Evolutionary conservation across 164 flowering plant genomes (phyloP).

Genomic region (Aristolochia fimbriata): DNA sequence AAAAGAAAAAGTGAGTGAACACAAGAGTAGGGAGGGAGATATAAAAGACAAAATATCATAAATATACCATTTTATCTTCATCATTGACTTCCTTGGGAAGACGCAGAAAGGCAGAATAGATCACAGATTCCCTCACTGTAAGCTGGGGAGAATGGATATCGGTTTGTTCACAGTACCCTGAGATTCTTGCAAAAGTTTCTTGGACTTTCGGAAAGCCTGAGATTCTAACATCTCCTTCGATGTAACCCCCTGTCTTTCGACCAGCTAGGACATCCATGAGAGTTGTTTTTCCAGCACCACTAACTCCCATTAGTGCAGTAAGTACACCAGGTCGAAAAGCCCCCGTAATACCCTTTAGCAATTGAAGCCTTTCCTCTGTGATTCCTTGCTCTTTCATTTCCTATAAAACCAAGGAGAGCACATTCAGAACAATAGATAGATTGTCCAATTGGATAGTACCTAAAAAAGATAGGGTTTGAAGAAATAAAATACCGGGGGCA

Average conservation of each 20-base stretch:
- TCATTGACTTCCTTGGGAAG: constrained; percentile 68
- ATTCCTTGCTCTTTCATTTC: constrained; percentile 35
- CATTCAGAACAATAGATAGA: neutral
- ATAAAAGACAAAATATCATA: neutral
- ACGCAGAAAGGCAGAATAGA: constrained; percentile 90
- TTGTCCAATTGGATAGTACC: neutral
- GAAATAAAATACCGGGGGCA: constrained; percentile 64
- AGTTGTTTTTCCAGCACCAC: constrained; percentile 87
- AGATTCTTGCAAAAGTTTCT: constrained; percentile 94
- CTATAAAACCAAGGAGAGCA: constrained; percentile 5
- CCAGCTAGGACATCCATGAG: constrained; percentile 82
- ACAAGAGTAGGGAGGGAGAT: too few species aligned
- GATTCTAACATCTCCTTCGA: constrained; percentile 89
- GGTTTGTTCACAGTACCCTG: constrained; percentile 39
- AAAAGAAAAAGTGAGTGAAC: neutral
- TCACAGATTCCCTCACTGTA: constrained; percentile 59
- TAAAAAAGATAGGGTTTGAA: neutral
- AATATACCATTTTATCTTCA: constrained; percentile 64
- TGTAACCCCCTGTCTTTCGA: constrained; percentile 37
- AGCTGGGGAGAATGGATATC: constrained; percentile 37
- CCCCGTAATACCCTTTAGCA: constrained; percentile 29
- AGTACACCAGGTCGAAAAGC: constrained; percentile 34
- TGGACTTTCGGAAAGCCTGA: constrained; percentile 85
- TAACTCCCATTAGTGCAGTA: constrained; percentile 50
- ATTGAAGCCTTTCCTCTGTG: constrained; percentile 25